These are phyloP conservation scores for Russula griseocarnosa DNA, from an alignment of 768 basidiomycete genomes.

Conservation along the genomic window DNA sequence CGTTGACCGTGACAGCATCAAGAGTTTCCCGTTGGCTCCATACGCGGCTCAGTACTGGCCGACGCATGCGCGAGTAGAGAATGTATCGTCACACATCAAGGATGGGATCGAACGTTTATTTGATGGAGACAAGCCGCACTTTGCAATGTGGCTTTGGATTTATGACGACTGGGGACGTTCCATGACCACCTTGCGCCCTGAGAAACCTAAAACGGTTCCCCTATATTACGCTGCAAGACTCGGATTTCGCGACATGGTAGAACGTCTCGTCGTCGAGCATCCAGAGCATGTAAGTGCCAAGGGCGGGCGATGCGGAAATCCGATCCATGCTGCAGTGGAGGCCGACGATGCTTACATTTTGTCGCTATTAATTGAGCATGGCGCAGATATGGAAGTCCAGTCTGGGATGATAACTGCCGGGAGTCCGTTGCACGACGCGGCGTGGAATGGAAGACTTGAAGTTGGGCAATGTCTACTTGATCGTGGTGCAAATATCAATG, in stretches of 20 bases:
- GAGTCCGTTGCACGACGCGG: not conserved
- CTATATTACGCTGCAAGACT: not conserved
- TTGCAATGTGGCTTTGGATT: constrained; percentile 1
- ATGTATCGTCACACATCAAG: not conserved
- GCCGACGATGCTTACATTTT: not conserved
- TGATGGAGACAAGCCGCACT: not conserved
- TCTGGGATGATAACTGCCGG: no score
- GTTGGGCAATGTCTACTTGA: not conserved
- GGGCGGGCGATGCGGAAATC: not conserved
- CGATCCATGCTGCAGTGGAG: fast-evolving
- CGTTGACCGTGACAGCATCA: not conserved
- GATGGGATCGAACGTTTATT: constrained; percentile 1
- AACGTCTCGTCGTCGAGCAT: not conserved
- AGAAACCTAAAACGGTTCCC: not conserved
- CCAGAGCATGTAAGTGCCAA: not conserved
- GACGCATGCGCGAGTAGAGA: not conserved
- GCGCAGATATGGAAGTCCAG: not conserved
- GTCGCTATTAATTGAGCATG: not conserved
- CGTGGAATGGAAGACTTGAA: not conserved
- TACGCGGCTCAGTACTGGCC: not conserved
- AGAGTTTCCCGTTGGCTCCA: not conserved
- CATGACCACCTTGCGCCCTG: not conserved
- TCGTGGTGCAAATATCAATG: not conserved
- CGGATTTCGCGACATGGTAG: not conserved
- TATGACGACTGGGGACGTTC: not conserved